phyloP scores from a whole-genome alignment of 2,329 filamentous ascomycete species.

The Aspergillus viridinutans region DNA sequence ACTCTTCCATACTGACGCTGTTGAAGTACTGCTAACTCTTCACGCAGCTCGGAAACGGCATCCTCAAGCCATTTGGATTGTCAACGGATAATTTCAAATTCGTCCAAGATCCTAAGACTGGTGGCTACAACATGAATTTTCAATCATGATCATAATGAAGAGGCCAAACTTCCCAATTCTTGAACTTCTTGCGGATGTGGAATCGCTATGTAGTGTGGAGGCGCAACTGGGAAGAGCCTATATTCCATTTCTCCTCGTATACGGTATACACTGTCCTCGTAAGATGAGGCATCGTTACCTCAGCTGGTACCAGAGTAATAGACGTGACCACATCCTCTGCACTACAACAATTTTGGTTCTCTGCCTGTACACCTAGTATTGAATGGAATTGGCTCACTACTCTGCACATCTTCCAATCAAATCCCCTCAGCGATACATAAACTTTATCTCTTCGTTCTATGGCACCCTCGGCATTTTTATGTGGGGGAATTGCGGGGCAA shows the following conservation, averaged over 20 bases:
- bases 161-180: not conserved
- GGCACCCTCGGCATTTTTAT: not conserved
- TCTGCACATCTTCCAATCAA: not conserved
- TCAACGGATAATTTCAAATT: constrained; percentile 95
- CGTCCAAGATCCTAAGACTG: constrained; percentile 80
- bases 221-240: not conserved
- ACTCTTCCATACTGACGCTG: not conserved
- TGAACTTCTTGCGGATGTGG: not conserved
- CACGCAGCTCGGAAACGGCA: constrained; percentile 72
- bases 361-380: not conserved
- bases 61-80: constrained; percentile 88
- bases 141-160: constrained; percentile 25
- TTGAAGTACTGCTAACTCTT: constrained; percentile 4
- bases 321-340: no score
- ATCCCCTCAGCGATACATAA: not conserved
- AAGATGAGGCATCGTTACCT: not conserved
- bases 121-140: constrained; percentile 94
- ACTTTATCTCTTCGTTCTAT: not conserved
- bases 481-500: not conserved
- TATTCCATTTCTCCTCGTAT: not conserved
- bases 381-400: not conserved
- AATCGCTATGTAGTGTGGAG: not conserved
- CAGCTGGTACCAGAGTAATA: not conserved
- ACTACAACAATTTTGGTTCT: not conserved
- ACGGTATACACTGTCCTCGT: not conserved